Base-by-base conservation (phyloP, 1,139 yeast genomes). In the Hyphopichia buzzinii region DNA sequence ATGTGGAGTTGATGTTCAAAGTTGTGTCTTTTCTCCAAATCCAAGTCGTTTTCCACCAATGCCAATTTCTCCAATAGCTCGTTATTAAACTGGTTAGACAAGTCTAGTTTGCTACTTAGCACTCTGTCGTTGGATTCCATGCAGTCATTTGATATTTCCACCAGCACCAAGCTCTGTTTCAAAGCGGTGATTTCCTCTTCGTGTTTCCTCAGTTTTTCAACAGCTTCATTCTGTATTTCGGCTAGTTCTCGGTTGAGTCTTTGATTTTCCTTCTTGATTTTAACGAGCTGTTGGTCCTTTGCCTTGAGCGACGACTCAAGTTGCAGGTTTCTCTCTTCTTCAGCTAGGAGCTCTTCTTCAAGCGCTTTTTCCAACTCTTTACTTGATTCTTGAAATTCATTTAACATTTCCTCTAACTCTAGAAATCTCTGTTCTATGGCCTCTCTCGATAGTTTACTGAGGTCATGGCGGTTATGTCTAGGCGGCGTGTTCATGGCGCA, bases 41-140 rank as follows among this genome's bases (percentile, higher is more conserved):
- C 68, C 33, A 60, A 50, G 38, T 71, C 77, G 41, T 64, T 65
- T 40, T 71, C 76, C 8, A 67, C 38, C 12, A 71, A 30, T 3
- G 77, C 76, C 26, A 69, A 40, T 37, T 62, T 65, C 44, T 71
- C 77, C 15, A 70, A 48, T 17, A 69, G 49, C 39, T 68, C 74
- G 42, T 67, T 65, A 44, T 65, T 68, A 39, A 68, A 62, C 35
- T 63, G 68, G 26, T 53, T 59, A 13, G 69, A 53, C n/a, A 58
- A 43, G 26, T 58, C 63, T 11, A 67, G 50, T 39, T 68, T 65
- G 42, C 49, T 57, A 11, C 48, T 51, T 1, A 63, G 42, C 11
- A 69, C 47, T 5, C 77, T 50, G 40, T 69, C 74, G 21, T 64
- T 58, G 13, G 64, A 57, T 37, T 65, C 70, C 67, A 67, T 64